Evolutionary conservation across 371 early-diverging fungal species (phyloP).

Genomic region (Smittium culicis): DNA sequence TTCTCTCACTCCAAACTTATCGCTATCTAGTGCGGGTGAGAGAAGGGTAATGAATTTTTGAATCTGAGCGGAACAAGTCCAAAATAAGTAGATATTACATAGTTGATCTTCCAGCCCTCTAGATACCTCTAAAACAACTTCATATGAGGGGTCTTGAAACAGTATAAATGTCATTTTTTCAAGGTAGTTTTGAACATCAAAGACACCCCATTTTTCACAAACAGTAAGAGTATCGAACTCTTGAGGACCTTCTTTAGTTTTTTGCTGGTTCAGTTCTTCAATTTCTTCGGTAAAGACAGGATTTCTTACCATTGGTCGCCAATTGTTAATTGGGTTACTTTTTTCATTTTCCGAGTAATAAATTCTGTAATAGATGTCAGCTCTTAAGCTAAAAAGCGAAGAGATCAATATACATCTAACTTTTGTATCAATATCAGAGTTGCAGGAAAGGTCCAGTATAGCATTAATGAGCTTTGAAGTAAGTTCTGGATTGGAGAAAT

Average conservation of each 20-base stretch:
- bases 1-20: constrained; percentile 34
- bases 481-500: background rate
- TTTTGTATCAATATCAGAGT: background rate
- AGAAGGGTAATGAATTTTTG: constrained; percentile 37
- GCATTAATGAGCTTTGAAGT: constrained; percentile 3
- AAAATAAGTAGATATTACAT: constrained; percentile 55
- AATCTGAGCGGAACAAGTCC: constrained; percentile 39
- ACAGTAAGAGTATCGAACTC: background rate
- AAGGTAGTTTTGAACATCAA: background rate
- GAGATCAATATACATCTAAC: background rate
- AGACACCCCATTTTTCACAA: constrained; percentile 1
- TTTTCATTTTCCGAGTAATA: background rate
- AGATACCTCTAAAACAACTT: constrained; percentile 43
- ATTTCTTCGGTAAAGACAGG: constrained; percentile 6
- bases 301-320: constrained; percentile 1
- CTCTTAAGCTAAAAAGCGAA: background rate
- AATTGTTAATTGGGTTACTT: background rate
- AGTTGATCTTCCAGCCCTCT: constrained; percentile 49
- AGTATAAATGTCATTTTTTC: constrained; percentile 6
- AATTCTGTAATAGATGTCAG: background rate
- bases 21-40: constrained; percentile 37
- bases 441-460: background rate
- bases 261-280: background rate
- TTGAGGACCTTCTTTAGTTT: background rate
- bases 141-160: background rate